A percentile compares a stretch with the other conserved stretches of the same genome.
phyloP scores from a whole-genome alignment of 164 flowering plant species.

The Stephania japonica region DNA sequence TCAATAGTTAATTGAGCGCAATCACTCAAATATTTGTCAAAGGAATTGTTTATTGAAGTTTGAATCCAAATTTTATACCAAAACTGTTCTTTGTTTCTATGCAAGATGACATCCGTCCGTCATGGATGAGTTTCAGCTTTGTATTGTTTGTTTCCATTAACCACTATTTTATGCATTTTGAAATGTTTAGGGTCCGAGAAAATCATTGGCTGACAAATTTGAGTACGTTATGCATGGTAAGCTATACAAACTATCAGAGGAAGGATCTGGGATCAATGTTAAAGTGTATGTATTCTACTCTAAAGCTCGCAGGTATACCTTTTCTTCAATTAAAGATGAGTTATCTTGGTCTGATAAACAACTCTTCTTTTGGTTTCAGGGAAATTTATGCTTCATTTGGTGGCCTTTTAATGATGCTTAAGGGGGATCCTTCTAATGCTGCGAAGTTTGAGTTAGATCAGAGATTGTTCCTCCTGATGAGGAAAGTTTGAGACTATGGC shows the following conservation, averaged over 20 bases:
- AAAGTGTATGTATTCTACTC: constrained; percentile 43
- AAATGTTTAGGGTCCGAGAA: constrained; percentile 45
- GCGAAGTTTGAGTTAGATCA: constrained; percentile 66
- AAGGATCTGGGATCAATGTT: constrained; percentile 37
- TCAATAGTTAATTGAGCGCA: too few relatives aligned
- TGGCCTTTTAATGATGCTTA: constrained; percentile 78
- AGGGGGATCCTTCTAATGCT: constrained; percentile 53
- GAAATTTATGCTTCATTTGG: constrained; percentile 78
- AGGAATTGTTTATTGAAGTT: too few relatives aligned
- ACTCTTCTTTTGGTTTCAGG: constrained; percentile 31
- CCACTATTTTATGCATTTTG: neutral
- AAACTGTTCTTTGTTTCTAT: too few relatives aligned
- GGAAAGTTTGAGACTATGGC: constrained; percentile 39
- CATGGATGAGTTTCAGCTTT: too few relatives aligned
- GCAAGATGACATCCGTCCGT: too few relatives aligned
- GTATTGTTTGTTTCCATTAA: neutral
- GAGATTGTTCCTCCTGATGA: constrained; percentile 66
- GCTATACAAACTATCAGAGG: constrained; percentile 65
- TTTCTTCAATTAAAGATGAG: neutral
- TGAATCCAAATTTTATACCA: too few relatives aligned
- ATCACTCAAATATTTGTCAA: too few relatives aligned
- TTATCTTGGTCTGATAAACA: neutral
- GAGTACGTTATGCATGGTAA: constrained; percentile 96
- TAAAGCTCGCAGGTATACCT: neutral
- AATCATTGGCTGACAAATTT: constrained; percentile 71